phyloP scores from a whole-genome alignment of 768 basidiomycete genomes.

The Tricholoma sp. region DNA sequence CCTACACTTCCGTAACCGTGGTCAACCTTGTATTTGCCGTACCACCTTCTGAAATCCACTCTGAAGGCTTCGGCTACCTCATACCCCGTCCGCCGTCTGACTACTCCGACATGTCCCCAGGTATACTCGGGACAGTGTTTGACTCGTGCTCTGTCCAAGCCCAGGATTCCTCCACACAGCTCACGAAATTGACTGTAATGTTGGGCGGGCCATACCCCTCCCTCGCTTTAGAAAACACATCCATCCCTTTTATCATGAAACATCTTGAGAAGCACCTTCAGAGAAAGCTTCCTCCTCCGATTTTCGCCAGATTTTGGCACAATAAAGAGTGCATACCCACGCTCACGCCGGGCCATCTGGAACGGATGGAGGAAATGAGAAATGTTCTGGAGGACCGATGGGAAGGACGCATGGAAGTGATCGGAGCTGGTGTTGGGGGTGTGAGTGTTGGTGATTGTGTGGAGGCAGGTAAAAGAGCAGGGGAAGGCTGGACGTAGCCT shows the following conservation, averaged over 20 bases:
- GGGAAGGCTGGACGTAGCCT: constrained; percentile 29
- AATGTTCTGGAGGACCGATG: constrained; percentile 34
- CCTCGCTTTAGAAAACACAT: constrained; percentile 20
- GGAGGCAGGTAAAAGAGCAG: constrained; percentile 61
- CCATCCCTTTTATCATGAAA: constrained; percentile 26
- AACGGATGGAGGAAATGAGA: constrained; percentile 59
- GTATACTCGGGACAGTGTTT: constrained; percentile 83
- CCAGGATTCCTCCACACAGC: constrained; percentile 35
- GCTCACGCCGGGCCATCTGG: constrained; percentile 64
- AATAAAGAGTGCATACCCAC: constrained; percentile 78
- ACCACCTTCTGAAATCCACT: constrained; percentile 52
- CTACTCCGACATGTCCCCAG: constrained; percentile 34
- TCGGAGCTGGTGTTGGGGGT: constrained; percentile 84
- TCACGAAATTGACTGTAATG: constrained; percentile 88
- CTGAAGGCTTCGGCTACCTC: constrained; percentile 91
- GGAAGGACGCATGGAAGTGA: constrained; percentile 51
- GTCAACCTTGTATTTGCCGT: constrained; percentile 80
- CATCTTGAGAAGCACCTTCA: constrained; percentile 43
- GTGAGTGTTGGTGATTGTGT: constrained; percentile 88
- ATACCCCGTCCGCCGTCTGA: constrained; percentile 69
- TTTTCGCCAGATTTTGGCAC: constrained; percentile 44
- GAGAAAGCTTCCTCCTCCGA: constrained; percentile 46
- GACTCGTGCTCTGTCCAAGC: constrained; percentile 73
- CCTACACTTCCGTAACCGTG: constrained; percentile 78
- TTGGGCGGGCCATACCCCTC: constrained; percentile 70